Evolutionary conservation across 2,329 filamentous ascomycete genomes (phyloP), one percentile per base, ranked within the genome.

Genomic region (Polytolypa hystricis): DNA sequence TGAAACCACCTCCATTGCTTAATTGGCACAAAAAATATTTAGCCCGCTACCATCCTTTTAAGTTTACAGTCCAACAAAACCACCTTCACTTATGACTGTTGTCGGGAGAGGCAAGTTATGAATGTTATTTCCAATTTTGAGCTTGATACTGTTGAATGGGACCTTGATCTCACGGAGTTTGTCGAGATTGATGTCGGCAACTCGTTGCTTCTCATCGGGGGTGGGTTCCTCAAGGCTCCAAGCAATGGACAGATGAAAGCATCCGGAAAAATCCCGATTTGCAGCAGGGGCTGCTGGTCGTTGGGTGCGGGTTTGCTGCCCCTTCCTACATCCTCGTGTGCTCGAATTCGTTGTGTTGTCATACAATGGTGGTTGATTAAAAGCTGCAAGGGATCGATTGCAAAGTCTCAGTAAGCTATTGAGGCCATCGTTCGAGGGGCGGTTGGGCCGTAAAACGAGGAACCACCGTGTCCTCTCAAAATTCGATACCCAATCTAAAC

Each of bases 181-280:
- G 3, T 43, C 50, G 9, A 53, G 37, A 30, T 53, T 42, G 18
- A 57, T 42, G 6, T 23, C 21, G 10, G 42, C 35, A 15, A 58
- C 40, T 17, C 50, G 50, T 33, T 55, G 43, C 11, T 52, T 49
- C 10, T 71, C 50, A 21, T 70, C 65, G 3, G 61, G 40, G 4
- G 57, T 64, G 0, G 75, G 77, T 28, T 64, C 55, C 7, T 66
- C 58, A 43, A 89, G 68, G 1, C 74, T 81, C 91, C 89, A 96
- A 0, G 81, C 91, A 38, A 98, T 75, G 30, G 86, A 94, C 41
- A 96, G 65, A 58, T 98, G 91, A 52, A 95, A 95, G 15, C 72
- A 74, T 33, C 68, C 57, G 4, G 70, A 69, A 37, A 57, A 56
- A 47, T 75, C 68, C 3, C 11, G 12, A 4, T 14, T 4, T 11